Base-by-base conservation (phyloP, 2,329 filamentous ascomycete species). In the Zymoseptoria brevis region DNA sequence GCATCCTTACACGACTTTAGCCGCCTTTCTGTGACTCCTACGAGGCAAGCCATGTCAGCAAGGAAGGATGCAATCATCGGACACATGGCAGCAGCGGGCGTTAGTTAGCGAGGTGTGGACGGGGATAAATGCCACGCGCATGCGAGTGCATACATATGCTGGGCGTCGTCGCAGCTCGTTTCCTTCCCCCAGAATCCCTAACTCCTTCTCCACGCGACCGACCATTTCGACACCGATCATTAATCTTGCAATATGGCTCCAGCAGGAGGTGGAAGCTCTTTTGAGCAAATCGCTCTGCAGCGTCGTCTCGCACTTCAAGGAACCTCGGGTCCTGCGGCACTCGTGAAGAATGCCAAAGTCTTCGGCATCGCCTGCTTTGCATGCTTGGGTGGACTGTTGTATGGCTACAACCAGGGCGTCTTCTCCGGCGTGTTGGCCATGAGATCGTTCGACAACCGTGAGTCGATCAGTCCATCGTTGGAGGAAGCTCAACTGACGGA, bases 381-480 rank as follows among this genome's bases (percentile, higher is more conserved):
- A 5, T 80, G 76, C 60, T 70, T 82, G 30, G 79, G 79, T 66
- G 80, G 80, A 56, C 69, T 81, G 19, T 74, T 82, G 26, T 84
- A 88, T 70, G 86, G 88, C 19, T 90, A 22, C 41, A 51, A 53
- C 13, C 51, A 53, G 22, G 51, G 87, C 65, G 86, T 89, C 74
- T 89, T 89, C 74, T 83, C 83, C n/a, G 87, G 87, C 22, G 83
- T 91, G 21, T 66, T 83, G 57, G 77, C 76, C 21, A 81, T 81
- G 78, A 67, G 70, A 4, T 74, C 75, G 1, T 81, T 80, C 62
- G 73, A 74, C 49, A 61, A 70, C 51, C 73, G 73, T 76, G 65
- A 67, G 71, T 55, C 16, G 11, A 55, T 41, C n/a, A 9, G 19
- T 54, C n/a, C 2, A 9, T 11, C 22, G 19, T 50, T 4, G 45